Evolutionary conservation across 306 rosid genomes (phyloP), one percentile per base, ranked within the genome.

Genomic region (Trichosanthes cucumerina): DNA sequence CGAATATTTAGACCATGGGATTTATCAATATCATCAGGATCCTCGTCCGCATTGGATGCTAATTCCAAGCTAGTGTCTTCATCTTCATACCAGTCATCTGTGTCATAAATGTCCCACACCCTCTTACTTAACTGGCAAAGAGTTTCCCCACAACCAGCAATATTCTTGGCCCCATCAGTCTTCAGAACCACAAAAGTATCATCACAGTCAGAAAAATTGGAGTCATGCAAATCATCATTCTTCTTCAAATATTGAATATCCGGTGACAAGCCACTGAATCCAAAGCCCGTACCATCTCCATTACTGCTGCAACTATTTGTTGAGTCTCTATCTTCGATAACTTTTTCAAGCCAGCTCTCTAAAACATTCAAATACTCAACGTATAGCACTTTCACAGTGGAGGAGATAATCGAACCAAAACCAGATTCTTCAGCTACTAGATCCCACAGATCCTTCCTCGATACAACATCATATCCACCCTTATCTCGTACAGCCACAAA

Each of bases 401-500:
- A 84, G 39, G 87, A 86, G 31, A 81, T 64, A 36, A 78, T 79
- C 72, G 53, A 54, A 71, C 88, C 91, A 49, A 88, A 78, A 56
- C 97, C 94, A 65, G 86, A 87, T 79, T 89, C 88, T 52, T 84
- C 79, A 10, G 91, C 91, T 66, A 89, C 93, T 46, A 39, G 76
- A 84, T 83, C 88, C 98, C 98, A 94, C 46, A 86, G 66, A 63
- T 80, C 80, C 1, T 49, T 65, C 33, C 82, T 41, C 6, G 86
- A 83, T 33, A 90, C 82, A 28, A 33, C 85, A 7, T 84, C 86
- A 78, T 81, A 91, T 34, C 98, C 98, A 80, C 98, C 98, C 58
- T 88, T 87, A 69, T 83, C 86, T 81, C 89, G 89, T 79, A 92
- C 97, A 78, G 81, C 88, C 88, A 83, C 69, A 74, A 88, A 92